A percentile compares a stretch with the other conserved stretches of the same genome.
Conservation (phyloP, 192 early-diverging fungal genomes). For the Linnemannia schmuckeri region DNA sequence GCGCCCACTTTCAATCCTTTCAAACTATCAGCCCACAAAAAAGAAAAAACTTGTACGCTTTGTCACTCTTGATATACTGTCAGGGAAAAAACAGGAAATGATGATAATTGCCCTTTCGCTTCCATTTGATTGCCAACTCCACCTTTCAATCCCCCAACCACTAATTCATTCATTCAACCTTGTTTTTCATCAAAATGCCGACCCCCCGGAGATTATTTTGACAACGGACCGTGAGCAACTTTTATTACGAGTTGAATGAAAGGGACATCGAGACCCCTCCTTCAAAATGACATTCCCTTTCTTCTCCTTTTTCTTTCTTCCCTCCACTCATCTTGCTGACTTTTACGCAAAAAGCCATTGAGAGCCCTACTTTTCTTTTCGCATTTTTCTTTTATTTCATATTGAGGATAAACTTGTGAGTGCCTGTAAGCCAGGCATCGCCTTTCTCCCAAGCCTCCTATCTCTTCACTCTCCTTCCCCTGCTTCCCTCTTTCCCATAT, state of each 20-base stretch:
- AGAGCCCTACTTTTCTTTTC: background rate
- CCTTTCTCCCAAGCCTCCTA: background rate
- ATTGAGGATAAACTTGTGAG: background rate
- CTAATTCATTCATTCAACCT: constrained; percentile 3
- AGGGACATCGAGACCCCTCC: background rate
- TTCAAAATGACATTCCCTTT: background rate
- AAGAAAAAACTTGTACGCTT: background rate
- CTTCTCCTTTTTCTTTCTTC: background rate
- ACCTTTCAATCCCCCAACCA: background rate
- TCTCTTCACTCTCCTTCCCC: background rate
- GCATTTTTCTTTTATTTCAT: background rate
- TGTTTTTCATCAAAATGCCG: background rate
- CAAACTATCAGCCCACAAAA: no score
- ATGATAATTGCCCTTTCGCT: background rate
- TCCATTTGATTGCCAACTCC: background rate
- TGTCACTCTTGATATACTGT: background rate
- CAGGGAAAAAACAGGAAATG: background rate
- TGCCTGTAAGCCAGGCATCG: background rate
- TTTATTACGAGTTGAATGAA: background rate
- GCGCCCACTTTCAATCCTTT: background rate
- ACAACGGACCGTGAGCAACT: background rate
- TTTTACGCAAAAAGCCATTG: background rate
- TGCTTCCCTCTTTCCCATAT: background rate
- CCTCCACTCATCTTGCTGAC: background rate
- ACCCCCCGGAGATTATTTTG: background rate